Base-by-base conservation (phyloP, 768 basidiomycete species). In the Podaxis carcinomalis region DNA sequence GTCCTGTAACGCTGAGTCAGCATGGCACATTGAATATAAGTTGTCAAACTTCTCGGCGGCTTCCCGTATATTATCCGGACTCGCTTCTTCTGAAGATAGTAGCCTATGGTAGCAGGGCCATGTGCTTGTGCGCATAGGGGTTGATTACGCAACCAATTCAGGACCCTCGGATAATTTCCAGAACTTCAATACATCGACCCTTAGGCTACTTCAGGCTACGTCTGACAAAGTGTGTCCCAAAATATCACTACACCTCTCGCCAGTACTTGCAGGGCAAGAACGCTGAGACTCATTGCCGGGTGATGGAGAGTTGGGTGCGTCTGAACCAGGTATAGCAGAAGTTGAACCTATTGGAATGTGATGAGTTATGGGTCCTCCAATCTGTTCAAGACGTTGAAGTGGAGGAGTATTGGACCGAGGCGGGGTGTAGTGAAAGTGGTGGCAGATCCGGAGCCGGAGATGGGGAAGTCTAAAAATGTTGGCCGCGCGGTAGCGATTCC, bases 281-380 rank as follows among this genome's bases (percentile, higher is more conserved):
- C 11, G 23, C 11, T 14, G 4, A 49, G 67, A 59, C 75, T 74
- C 56, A 67, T 73, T 1, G 72, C 72, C 1, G 73, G 72, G 70
- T 74, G 74, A 23, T 32, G 23, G 71, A 57, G 71, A 73, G 61
- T 74, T 73, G 59, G 73, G 69, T 61, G 68, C 66, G 53, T 71
- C 68, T 32, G 68, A 59, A 37, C 67, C 59, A 7, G 68, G 72
- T 19, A 75, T 64, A n/a, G 69, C 68, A 46, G 68, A 69, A 40
- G 65, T 69, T n/a, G 57, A 57, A n/a, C 64, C 61, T 21, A 72
- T 64, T n/a, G 73, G 72, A 35, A 70, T 72, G 52, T 72, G 52
- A 75, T 73, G 72, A 19, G n/a, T 21, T 44, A 3, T 23, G 47
- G 21, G 10, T 25, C 47, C 1, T 49, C 21, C 47, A 27, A 21